phyloP scores from a whole-genome alignment of 371 early-diverging fungal genomes.

The Globomyces sp. region DNA sequence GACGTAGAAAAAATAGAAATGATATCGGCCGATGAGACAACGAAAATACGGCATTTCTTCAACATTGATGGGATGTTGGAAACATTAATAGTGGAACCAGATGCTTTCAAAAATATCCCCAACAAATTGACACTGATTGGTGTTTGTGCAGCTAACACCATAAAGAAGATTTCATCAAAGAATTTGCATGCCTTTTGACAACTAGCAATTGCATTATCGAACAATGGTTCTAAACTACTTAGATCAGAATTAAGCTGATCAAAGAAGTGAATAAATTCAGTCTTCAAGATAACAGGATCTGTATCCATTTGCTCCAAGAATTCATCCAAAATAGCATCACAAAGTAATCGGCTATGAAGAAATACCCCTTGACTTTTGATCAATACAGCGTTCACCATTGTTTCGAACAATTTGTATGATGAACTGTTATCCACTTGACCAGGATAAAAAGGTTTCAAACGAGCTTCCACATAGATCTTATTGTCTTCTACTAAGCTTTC shows the following conservation, averaged over 20 bases:
- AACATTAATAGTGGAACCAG: background rate
- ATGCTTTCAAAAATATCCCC: background rate
- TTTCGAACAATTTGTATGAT: too few relatives aligned
- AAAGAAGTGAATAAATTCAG: background rate
- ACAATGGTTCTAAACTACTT: background rate
- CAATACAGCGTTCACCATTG: background rate
- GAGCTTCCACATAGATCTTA: background rate
- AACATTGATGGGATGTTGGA: conserved; percentile 2
- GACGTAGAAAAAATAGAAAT: background rate
- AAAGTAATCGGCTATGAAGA: background rate
- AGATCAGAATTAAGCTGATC: background rate
- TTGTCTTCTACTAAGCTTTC: background rate
- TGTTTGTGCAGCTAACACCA: background rate
- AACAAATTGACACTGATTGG: background rate
- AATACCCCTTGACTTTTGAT: background rate
- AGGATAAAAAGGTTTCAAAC: background rate
- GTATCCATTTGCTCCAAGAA: background rate
- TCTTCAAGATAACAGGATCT: background rate
- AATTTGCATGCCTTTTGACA: background rate
- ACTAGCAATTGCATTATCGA: background rate
- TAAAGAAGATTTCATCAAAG: background rate
- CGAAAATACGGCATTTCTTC: background rate
- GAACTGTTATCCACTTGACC: background rate
- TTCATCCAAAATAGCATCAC: background rate
- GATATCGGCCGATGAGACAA: background rate